Evolutionary conservation across 768 basidiomycete species (phyloP).

Genomic region (Tricholoma terreum): DNA sequence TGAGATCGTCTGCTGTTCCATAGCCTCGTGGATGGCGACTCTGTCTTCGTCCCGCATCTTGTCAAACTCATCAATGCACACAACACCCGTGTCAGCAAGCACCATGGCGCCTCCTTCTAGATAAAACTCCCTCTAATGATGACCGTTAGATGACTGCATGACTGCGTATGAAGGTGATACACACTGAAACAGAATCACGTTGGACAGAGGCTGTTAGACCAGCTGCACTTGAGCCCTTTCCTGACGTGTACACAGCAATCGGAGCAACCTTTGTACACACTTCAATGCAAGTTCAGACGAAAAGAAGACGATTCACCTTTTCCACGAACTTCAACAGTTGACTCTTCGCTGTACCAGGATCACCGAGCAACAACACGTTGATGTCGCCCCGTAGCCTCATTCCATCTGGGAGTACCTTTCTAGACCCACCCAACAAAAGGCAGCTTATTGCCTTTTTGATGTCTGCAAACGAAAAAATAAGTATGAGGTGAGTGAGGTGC

Average conservation of each 20-base stretch:
- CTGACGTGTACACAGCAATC: conserved; percentile 97
- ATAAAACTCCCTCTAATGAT: conserved; percentile 87
- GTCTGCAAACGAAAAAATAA: conserved; percentile 49
- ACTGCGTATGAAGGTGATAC: conserved; percentile 23
- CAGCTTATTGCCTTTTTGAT: conserved; percentile 98
- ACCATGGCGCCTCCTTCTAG: conserved; percentile 99
- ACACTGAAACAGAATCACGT: conserved; percentile 84
- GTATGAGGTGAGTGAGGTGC: not conserved
- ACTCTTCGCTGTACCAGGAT: conserved; percentile 98
- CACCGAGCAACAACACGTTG: conserved; percentile 93
- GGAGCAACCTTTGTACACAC: conserved; percentile 72
- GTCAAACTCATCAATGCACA: conserved; percentile 99
- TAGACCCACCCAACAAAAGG: conserved; percentile 95
- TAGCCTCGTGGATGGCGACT: conserved; percentile 98
- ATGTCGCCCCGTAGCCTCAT: conserved; percentile 97
- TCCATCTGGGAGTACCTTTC: conserved; percentile 95
- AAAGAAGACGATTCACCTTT: conserved; percentile 50
- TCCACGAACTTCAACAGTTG: conserved; percentile 98
- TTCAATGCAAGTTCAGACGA: not conserved
- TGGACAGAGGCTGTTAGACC: conserved; percentile 98
- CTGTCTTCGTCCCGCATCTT: conserved; percentile 99
- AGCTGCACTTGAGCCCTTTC: conserved; percentile 97
- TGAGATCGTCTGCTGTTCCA: conserved; percentile 99
- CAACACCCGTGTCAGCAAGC: conserved; percentile 95
- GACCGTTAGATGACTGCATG: conserved; percentile 5